Evolutionary conservation across 2,329 filamentous ascomycete genomes (phyloP).

Genomic region (Dactylellina cionopaga): DNA sequence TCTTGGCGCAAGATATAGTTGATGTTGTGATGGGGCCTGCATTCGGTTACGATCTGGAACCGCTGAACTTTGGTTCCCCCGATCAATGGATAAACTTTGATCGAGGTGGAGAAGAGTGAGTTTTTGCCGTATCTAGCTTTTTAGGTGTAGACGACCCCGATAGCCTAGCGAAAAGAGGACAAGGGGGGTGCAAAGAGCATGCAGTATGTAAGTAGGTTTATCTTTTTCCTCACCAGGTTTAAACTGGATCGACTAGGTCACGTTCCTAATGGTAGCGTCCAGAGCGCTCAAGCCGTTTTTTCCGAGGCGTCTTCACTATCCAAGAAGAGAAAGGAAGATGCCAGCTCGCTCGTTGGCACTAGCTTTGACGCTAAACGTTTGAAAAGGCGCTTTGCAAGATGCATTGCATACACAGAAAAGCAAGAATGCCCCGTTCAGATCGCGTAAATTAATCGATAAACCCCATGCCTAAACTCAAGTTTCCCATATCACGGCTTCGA

Average conservation of each 20-base stretch:
- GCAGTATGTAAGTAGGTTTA: constrained; percentile 12
- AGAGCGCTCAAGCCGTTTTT: constrained; percentile 33
- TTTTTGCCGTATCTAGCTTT: background rate
- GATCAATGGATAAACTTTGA: constrained; percentile 1
- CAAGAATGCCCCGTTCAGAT: background rate
- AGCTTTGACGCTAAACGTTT: constrained; percentile 40
- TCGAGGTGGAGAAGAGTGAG: background rate
- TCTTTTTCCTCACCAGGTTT: constrained; percentile 33
- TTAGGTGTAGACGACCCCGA: background rate
- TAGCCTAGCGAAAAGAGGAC: background rate
- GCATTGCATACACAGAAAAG: no score
- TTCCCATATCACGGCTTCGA: background rate
- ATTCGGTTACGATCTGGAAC: background rate
- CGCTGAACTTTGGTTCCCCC: background rate
- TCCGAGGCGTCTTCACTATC: no score
- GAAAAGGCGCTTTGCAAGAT: background rate
- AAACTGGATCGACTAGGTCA: constrained; percentile 27
- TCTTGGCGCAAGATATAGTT: no score
- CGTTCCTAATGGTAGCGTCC: constrained; percentile 18
- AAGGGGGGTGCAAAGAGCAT: constrained; percentile 4
- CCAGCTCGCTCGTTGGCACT: constrained; percentile 30
- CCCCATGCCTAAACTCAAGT: constrained; percentile 7
- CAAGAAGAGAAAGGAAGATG: no score
- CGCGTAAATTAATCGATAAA: constrained; percentile 48
- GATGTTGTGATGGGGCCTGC: background rate